These are phyloP conservation scores for Cyberlindnera japonica DNA, from an alignment of 805 yeast genomes.

Conservation along the genomic window DNA sequence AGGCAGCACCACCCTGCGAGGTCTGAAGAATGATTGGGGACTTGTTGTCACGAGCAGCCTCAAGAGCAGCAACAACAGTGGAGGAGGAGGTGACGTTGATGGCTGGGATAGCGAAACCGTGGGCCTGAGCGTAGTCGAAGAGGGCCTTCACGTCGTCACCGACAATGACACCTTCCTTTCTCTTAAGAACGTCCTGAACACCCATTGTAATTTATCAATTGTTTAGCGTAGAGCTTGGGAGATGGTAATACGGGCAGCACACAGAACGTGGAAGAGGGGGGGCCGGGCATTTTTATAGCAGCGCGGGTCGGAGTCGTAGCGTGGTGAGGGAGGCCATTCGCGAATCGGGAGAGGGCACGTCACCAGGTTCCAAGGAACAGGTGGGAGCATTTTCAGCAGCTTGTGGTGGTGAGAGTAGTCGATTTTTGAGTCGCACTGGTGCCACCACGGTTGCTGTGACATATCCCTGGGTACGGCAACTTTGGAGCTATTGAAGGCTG, in stretches of 20 bases:
- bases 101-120: conserved; percentile 97
- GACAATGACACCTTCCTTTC: conserved; percentile 97
- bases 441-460: too few relatives aligned
- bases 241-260: neutral
- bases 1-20: conserved; percentile 99
- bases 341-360: conserved; percentile 2
- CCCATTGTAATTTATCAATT: conserved; percentile 40
- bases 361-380: too few relatives aligned
- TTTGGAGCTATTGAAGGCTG: too few relatives aligned
- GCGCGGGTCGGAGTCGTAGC: conserved; percentile 1
- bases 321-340: conserved; percentile 3
- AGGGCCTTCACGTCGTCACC: conserved; percentile 88
- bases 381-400: too few relatives aligned
- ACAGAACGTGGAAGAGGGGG: neutral
- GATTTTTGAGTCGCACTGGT: too few relatives aligned
- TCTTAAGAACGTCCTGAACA: conserved; percentile 69
- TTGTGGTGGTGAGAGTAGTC: too few relatives aligned
- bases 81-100: conserved; percentile 98
- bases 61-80: conserved; percentile 93
- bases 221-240: neutral
- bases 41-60: conserved; percentile 92
- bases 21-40: conserved; percentile 96
- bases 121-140: conserved; percentile 88
- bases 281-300: conserved; percentile 1
- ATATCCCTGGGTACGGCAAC: too few relatives aligned